Percentiles rank a stretch among this genome's conserved stretches.
phyloP scores from a whole-genome alignment of 495 filamentous ascomycete genomes.

The Penicillium atrosanguineum region DNA sequence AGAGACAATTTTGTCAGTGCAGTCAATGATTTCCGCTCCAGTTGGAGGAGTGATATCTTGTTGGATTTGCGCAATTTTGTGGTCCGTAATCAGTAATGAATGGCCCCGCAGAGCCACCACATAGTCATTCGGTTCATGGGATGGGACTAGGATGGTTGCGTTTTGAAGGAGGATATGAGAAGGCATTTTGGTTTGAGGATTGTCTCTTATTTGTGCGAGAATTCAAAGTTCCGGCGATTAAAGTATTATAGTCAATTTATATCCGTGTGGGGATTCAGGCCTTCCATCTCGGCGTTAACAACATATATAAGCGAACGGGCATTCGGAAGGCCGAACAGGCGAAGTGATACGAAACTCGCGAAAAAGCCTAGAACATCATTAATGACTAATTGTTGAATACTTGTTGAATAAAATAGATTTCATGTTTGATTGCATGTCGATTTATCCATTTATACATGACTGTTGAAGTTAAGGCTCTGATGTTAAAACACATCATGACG shows the following conservation, averaged over 20 bases:
- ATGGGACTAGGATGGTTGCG: slow-evolving; percentile 24
- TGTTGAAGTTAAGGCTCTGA: too few relatives aligned
- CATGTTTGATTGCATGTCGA: too few relatives aligned
- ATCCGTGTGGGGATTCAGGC: background rate
- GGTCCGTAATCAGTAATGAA: slow-evolving; percentile 30
- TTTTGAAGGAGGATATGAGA: slow-evolving; percentile 21
- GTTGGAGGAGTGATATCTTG: slow-evolving; percentile 11
- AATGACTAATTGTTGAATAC: background rate
- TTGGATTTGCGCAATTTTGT: slow-evolving; percentile 26
- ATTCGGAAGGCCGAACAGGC: too few relatives aligned
- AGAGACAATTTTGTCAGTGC: slow-evolving; percentile 52
- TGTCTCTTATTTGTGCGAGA: background rate
- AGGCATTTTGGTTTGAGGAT: background rate
- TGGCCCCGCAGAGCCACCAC: slow-evolving; percentile 14
- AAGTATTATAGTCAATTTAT: background rate
- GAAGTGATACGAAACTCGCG: too few relatives aligned
- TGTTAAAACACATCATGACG: background rate
- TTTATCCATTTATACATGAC: too few relatives aligned
- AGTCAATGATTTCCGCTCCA: slow-evolving; percentile 44
- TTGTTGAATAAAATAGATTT: too few relatives aligned
- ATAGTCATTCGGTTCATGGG: slow-evolving; percentile 13
- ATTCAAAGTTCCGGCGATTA: background rate
- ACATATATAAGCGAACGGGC: too few relatives aligned
- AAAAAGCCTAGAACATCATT: background rate
- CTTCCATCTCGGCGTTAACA: too few relatives aligned